phyloP scores from a whole-genome alignment of 176 grass and related monocot species.

The Poa pratensis region DNA sequence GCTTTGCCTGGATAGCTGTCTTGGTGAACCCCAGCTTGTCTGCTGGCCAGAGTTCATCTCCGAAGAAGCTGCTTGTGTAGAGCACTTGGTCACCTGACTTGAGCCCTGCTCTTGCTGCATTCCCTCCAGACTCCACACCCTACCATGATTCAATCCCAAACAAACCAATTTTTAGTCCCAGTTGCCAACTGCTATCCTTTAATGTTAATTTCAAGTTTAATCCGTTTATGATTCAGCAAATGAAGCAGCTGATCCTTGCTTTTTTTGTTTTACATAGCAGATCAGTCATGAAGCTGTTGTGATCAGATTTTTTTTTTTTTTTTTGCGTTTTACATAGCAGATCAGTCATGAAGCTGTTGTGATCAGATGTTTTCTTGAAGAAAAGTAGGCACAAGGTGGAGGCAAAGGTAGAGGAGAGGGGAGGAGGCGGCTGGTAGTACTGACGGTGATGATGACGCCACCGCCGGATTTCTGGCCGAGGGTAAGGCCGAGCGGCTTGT shows the following conservation, averaged over 20 bases:
- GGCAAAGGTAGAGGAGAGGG: not conserved
- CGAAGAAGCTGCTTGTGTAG: constrained; percentile 97
- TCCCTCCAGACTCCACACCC: constrained; percentile 87
- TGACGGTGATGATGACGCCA: constrained; percentile 81
- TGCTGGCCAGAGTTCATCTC: constrained; percentile 95
- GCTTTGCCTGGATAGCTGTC: constrained; percentile 95
- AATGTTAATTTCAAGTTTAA: constrained; percentile 9
- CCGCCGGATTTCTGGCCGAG: constrained; percentile 91
- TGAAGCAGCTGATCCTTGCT: not conserved
- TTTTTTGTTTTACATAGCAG: constrained; percentile 34
- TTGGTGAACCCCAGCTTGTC: constrained; percentile 99
- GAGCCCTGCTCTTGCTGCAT: constrained; percentile 82
- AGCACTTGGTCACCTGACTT: constrained; percentile 82
- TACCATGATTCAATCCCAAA: constrained; percentile 41
- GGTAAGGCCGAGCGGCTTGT: constrained; percentile 88
- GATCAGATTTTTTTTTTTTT: not conserved
- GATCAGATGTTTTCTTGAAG: constrained; percentile 24
- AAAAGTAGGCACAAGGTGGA: constrained; percentile 1
- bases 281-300: not conserved
- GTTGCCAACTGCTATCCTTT: constrained; percentile 48
- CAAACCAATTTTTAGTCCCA: constrained; percentile 21
- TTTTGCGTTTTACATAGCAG: not conserved
- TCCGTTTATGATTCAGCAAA: constrained; percentile 22
- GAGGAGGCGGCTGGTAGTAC: constrained; percentile 1
- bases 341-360: not conserved